These are phyloP conservation scores for Irpex sp. DNA, from an alignment of 1,284 basidiomycete genomes.

Conservation along the genomic window DNA sequence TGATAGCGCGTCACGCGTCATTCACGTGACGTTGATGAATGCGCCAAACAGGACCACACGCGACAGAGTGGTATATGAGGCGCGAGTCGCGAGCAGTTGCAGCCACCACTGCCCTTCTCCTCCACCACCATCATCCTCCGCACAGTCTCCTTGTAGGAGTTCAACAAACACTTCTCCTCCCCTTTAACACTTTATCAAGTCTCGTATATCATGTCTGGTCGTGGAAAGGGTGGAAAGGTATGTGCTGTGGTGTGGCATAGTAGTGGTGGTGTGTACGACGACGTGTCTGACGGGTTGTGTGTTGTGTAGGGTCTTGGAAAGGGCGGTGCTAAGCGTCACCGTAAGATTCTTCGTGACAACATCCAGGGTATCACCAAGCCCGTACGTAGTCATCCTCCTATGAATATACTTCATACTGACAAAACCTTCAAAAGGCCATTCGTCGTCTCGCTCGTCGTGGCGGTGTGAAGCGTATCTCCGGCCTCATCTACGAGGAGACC, in stretches of 20 bases:
- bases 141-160: not conserved
- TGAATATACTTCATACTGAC: slow-evolving; percentile 23
- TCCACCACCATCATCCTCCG: slow-evolving; percentile 12
- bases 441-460: slow-evolving; percentile 85
- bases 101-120: slow-evolving; percentile 2
- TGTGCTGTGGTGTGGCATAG: not conserved
- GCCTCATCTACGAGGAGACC: slow-evolving; percentile 80
- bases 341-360: slow-evolving; percentile 67
- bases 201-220: slow-evolving; percentile 51
- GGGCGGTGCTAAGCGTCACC: slow-evolving; percentile 56
- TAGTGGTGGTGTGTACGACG: not conserved
- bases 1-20: not conserved
- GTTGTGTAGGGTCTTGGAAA: slow-evolving; percentile 30
- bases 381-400: slow-evolving; percentile 26
- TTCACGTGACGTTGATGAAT: slow-evolving; percentile 14
- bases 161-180: slow-evolving; percentile 1
- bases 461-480: slow-evolving; percentile 83
- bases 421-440: slow-evolving; percentile 49
- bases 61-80: slow-evolving; percentile 13
- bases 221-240: slow-evolving; percentile 56
- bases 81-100: slow-evolving; percentile 7
- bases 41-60: slow-evolving; percentile 19
- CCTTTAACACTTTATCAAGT: slow-evolving; percentile 3
- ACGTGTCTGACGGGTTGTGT: not conserved
- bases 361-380: slow-evolving; percentile 65